A percentile compares a stretch with the other conserved stretches of the same genome.
These are phyloP conservation scores for Xylariaceae sp. DNA, from an alignment of 2,329 filamentous ascomycete species.

Conservation along the genomic window DNA sequence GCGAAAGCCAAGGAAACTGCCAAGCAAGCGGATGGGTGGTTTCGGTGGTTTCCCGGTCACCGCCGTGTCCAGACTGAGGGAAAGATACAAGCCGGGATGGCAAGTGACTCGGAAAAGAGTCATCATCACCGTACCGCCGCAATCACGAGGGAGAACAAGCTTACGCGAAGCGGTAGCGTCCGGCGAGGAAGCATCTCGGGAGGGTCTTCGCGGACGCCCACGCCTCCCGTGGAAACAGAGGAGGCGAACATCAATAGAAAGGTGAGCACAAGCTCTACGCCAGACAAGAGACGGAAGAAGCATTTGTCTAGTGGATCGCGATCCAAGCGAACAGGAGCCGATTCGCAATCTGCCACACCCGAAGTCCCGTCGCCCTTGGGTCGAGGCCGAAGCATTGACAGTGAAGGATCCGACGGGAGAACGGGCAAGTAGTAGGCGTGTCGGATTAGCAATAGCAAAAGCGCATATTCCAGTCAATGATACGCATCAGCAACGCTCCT, in stretches of 20 bases:
- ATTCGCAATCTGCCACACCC: conserved; percentile 50
- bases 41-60: conserved; percentile 85
- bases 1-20: conserved; percentile 63
- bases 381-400: conserved; percentile 40
- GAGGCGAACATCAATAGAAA: conserved; percentile 37
- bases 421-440: conserved; percentile 1
- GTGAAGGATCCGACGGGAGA: conserved; percentile 14
- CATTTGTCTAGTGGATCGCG: conserved; percentile 38
- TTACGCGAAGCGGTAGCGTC: conserved; percentile 47
- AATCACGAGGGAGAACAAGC: conserved; percentile 43
- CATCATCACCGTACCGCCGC: conserved; percentile 39
- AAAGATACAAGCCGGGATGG: conserved; percentile 18
- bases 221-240: conserved; percentile 44
- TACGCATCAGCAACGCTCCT: not conserved
- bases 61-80: conserved; percentile 50
- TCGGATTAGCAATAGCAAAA: not conserved
- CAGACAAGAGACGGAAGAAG: conserved; percentile 51
- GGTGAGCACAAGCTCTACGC: conserved; percentile 44
- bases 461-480: not conserved
- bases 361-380: conserved; percentile 51
- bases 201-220: conserved; percentile 46
- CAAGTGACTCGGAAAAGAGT: conserved; percentile 33
- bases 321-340: conserved; percentile 40
- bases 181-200: conserved; percentile 47
- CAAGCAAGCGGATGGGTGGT: conserved; percentile 63